Conservation (phyloP, 2,329 filamentous ascomycete species). For the Sarocladium kiliense region DNA sequence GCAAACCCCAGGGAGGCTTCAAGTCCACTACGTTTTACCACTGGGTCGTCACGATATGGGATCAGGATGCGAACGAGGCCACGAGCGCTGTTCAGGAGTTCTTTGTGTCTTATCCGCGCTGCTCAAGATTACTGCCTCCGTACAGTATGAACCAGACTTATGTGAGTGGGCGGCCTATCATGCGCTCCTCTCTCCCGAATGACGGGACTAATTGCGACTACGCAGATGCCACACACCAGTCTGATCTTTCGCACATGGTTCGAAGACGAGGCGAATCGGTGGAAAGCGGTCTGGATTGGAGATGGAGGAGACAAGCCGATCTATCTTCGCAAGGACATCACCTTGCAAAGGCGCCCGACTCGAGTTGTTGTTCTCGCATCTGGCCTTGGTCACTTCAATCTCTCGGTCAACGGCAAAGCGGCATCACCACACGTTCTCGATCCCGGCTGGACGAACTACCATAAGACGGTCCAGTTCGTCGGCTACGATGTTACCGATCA, state of each 20-base stretch:
- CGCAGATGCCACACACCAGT: conserved; percentile 32
- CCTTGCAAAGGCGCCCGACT: conserved; percentile 21
- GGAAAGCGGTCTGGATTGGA: conserved; percentile 35
- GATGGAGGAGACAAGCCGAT: conserved; percentile 33
- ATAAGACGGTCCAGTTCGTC: conserved; percentile 35
- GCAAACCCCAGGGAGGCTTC: conserved; percentile 24
- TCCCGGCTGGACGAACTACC: conserved; percentile 35
- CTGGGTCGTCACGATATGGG: conserved; percentile 31
- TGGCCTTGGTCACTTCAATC: conserved; percentile 34
- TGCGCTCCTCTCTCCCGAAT: no score
- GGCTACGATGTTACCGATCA: conserved; percentile 34
- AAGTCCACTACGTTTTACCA: conserved; percentile 28
- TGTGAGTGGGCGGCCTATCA: no score
- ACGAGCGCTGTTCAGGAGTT: conserved; percentile 26
- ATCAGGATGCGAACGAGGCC: conserved; percentile 22
- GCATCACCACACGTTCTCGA: conserved; percentile 29
- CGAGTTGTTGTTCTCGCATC: conserved; percentile 31
- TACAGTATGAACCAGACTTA: conserved; percentile 38
- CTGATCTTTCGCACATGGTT: conserved; percentile 37
- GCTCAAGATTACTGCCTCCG: conserved; percentile 27
- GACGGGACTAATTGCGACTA: background rate
- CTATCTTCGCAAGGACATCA: conserved; percentile 30
- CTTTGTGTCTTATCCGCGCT: conserved; percentile 32
- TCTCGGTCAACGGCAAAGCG: conserved; percentile 27
- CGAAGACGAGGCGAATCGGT: conserved; percentile 31